Conservation (phyloP, 1,139 yeast genomes). For the Debaryomyces robertsiae region DNA sequence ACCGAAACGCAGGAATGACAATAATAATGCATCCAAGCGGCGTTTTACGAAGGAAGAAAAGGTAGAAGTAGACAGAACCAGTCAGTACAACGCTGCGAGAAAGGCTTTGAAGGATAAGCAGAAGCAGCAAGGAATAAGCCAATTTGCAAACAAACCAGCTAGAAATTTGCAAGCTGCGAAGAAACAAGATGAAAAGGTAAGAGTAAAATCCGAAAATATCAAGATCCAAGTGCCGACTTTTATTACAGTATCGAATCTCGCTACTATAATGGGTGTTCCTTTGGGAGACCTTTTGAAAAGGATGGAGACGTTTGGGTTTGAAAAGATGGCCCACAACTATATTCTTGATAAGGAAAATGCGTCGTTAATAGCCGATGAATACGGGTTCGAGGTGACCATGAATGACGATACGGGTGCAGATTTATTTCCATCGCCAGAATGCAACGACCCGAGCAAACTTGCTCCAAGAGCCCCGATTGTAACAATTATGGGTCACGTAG, state of each 20-base stretch:
- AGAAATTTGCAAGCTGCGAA: conserved; percentile 12
- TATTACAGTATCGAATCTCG: conserved; percentile 72
- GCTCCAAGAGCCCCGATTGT: conserved; percentile 89
- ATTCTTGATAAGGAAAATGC: conserved; percentile 88
- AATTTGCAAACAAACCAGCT: neutral
- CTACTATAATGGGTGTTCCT: conserved; percentile 69
- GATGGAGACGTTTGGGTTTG: conserved; percentile 72
- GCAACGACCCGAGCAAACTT: conserved; percentile 42
- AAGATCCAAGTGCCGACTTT: conserved; percentile 68
- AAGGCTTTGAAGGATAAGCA: conserved; percentile 20
- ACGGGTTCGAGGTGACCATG: conserved; percentile 67
- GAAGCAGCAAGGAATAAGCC: conserved; percentile 9
- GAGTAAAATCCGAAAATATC: conserved; percentile 35
- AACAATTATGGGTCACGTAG: conserved; percentile 98
- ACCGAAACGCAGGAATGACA: conserved; percentile 6
- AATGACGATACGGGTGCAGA: conserved; percentile 67
- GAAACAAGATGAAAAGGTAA: conserved; percentile 26
- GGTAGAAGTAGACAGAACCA: conserved; percentile 10
- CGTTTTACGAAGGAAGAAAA: conserved; percentile 7
- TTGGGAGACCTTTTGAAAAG: conserved; percentile 60
- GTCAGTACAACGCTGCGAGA: conserved; percentile 18
- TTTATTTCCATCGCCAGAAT: conserved; percentile 50
- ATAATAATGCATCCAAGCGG: neutral
- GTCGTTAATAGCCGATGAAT: conserved; percentile 83
- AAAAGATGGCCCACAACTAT: conserved; percentile 71